Conservation (phyloP, 306 rosid genomes). For the Cyclanthera cordifolia region DNA sequence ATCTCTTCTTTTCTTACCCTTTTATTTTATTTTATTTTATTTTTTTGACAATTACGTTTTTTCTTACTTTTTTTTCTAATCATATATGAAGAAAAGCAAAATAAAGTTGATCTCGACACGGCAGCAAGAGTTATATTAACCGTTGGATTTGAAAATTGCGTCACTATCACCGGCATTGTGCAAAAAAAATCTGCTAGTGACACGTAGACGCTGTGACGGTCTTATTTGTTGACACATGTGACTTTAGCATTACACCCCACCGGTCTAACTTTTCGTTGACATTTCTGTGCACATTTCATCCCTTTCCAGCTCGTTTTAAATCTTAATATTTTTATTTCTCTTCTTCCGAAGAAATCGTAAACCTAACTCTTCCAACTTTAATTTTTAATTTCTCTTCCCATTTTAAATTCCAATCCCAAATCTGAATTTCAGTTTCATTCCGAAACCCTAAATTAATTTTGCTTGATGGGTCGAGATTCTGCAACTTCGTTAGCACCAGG, state of each 20-base stretch:
- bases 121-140: background rate
- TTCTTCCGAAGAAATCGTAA: conserved; percentile 15
- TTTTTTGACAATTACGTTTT: no score
- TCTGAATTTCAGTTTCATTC: background rate
- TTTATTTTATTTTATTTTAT: no score
- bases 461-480: conserved; percentile 29
- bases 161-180: no score
- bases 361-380: background rate
- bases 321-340: background rate
- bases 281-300: background rate
- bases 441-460: conserved; percentile 7
- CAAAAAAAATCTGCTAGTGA: no score
- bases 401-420: background rate
- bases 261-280: background rate
- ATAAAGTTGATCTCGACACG: background rate
- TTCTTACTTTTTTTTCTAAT: background rate
- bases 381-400: background rate
- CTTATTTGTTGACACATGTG: background rate
- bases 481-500: conserved; percentile 53
- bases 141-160: no score
- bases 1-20: no score
- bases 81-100: background rate
- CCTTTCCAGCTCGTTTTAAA: background rate
- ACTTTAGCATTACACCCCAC: background rate
- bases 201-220: conserved; percentile 4